A percentile compares a stretch with the other conserved stretches of the same genome.
Evolutionary conservation across 352 stramenopile species (phyloP).

Genomic region (Elongisporangium undulatum): DNA sequence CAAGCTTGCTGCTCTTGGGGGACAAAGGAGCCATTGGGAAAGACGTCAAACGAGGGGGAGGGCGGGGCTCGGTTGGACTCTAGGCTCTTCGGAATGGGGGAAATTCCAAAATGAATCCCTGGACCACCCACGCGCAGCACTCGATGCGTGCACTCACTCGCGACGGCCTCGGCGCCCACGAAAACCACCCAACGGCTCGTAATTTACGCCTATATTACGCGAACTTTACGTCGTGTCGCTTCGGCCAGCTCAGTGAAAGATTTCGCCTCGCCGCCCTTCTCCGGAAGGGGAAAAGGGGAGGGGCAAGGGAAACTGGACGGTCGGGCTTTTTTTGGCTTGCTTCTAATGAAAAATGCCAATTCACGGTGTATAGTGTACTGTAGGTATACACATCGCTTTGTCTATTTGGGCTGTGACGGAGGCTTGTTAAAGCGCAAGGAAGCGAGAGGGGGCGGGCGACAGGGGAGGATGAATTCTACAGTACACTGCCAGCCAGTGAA

Average conservation of each 20-base stretch:
- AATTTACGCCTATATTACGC: neutral
- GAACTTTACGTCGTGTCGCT: neutral
- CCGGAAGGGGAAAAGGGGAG: neutral
- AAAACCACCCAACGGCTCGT: neutral
- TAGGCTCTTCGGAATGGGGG: slow-evolving; percentile 37
- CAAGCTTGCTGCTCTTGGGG: slow-evolving; percentile 67
- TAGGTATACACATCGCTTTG: neutral
- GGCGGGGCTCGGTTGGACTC: slow-evolving; percentile 7
- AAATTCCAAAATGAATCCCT: slow-evolving; percentile 78
- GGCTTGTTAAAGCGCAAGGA: neutral
- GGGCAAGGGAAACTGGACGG: neutral
- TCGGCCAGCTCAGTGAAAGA: neutral
- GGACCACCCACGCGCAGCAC: neutral
- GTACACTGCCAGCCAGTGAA: neutral
- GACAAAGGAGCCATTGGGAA: slow-evolving; percentile 40
- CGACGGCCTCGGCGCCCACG: neutral
- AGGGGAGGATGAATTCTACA: neutral
- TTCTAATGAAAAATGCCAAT: neutral
- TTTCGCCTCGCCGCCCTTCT: neutral
- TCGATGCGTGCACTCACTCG: neutral
- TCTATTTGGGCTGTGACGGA: neutral
- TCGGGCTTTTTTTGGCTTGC: neutral
- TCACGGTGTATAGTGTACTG: neutral
- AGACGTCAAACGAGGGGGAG: slow-evolving; percentile 7
- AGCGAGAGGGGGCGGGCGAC: neutral